Evolutionary conservation across 169 alveolate genomes (phyloP).

Genomic region (Plasmodium cynomolgi): DNA sequence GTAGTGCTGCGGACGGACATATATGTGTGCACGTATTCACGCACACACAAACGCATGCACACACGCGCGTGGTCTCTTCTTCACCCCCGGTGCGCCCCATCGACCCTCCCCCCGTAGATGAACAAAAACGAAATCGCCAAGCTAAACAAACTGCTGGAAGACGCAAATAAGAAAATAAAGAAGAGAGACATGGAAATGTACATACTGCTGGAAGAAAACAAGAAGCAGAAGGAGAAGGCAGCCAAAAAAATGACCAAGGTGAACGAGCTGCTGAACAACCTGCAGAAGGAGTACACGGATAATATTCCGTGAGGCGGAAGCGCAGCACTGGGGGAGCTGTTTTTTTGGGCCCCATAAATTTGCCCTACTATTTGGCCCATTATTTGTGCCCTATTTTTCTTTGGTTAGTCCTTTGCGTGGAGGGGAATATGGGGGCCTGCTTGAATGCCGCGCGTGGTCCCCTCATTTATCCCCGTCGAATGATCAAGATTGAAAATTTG

Average conservation of each 20-base stretch:
- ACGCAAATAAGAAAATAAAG: slow-evolving; percentile 65
- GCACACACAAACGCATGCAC: background rate
- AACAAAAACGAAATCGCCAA: slow-evolving; percentile 61
- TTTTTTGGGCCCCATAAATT: background rate
- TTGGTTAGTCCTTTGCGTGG: background rate
- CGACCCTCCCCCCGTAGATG: background rate
- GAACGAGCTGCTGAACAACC: slow-evolving; percentile 43
- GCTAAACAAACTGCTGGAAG: slow-evolving; percentile 56
- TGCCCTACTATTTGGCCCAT: no score
- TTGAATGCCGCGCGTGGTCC: background rate
- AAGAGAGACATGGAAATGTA: slow-evolving; percentile 75
- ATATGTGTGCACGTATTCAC: background rate
- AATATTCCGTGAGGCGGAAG: slow-evolving; percentile 31
- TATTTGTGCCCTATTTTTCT: background rate
- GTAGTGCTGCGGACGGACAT: no score
- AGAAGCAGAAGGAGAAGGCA: slow-evolving; percentile 74
- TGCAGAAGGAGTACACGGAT: slow-evolving; percentile 66
- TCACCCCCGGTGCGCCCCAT: background rate
- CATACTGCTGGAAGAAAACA: slow-evolving; percentile 65
- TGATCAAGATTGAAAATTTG: background rate
- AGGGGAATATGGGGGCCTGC: background rate
- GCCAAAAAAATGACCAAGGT: slow-evolving; percentile 75
- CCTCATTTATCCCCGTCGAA: background rate
- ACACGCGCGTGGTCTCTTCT: background rate
- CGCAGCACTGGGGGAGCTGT: background rate